phyloP scores from a whole-genome alignment of 176 grass and related monocot genomes.

The Echinochloa phyllopogon region DNA sequence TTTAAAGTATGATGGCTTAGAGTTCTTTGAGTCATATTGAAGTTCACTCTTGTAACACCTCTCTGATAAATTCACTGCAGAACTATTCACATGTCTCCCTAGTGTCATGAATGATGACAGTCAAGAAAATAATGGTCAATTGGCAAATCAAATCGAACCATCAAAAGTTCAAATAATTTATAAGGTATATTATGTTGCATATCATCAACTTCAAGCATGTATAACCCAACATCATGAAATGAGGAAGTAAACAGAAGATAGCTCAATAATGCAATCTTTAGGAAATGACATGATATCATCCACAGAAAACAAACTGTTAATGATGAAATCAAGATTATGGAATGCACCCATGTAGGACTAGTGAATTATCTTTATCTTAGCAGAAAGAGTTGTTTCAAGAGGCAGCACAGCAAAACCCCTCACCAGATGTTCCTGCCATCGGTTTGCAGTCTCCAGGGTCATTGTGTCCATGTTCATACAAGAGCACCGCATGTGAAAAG shows the following conservation, averaged over 20 bases:
- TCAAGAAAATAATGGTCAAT: constrained; percentile 18
- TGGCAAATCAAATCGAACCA: constrained; percentile 19
- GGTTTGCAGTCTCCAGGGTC: constrained; percentile 7
- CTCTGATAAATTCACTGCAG: neutral
- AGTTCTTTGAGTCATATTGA: constrained; percentile 15
- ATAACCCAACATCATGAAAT: constrained; percentile 16
- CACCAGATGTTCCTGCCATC: constrained; percentile 50
- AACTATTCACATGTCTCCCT: constrained; percentile 30
- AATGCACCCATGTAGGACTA: constrained; percentile 23
- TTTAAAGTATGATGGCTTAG: constrained; percentile 20
- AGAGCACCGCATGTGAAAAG: constrained; percentile 61
- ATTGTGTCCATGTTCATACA: constrained; percentile 46
- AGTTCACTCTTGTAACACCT: constrained; percentile 5
- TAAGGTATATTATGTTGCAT: neutral
- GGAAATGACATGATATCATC: constrained; percentile 12
- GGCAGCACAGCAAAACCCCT: constrained; percentile 17
- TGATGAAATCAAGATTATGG: neutral
- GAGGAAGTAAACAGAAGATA: constrained; percentile 3
- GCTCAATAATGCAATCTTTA: neutral
- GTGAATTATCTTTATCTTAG: constrained; percentile 3
- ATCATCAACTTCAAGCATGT: constrained; percentile 17
- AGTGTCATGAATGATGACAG: constrained; percentile 8
- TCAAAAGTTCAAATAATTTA: constrained; percentile 15
- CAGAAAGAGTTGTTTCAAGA: constrained; percentile 20
- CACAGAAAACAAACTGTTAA: neutral